Percentiles rank a stretch among this genome's conserved stretches.
phyloP scores from a whole-genome alignment of 2,329 filamentous ascomycete genomes.

The Monilinia fructicola region DNA sequence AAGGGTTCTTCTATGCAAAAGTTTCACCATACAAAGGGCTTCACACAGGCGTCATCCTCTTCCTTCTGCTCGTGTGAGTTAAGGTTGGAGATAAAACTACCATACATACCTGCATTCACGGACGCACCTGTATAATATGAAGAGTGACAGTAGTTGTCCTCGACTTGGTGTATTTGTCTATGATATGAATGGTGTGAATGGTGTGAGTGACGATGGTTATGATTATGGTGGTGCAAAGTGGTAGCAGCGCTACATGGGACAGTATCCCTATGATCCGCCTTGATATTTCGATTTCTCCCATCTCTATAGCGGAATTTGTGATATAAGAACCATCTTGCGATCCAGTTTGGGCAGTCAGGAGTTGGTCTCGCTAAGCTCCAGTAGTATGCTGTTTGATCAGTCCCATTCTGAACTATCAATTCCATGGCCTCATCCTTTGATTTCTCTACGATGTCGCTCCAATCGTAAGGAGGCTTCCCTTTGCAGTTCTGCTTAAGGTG shows the following conservation, averaged over 20 bases:
- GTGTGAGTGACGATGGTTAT: background rate
- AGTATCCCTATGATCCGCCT: constrained; percentile 11
- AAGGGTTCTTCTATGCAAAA: background rate
- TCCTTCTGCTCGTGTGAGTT: background rate
- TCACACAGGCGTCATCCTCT: background rate
- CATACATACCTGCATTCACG: constrained; percentile 19
- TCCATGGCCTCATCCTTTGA: constrained; percentile 39
- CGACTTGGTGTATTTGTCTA: background rate
- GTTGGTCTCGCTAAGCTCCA: constrained; percentile 35
- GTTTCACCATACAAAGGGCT: background rate
- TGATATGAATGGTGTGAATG: background rate
- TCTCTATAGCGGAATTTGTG: constrained; percentile 42
- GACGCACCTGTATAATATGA: constrained; percentile 3
- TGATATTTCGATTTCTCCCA: constrained; percentile 36
- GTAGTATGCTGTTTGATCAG: constrained; percentile 34
- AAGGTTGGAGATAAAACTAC: background rate
- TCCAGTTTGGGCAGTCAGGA: constrained; percentile 38
- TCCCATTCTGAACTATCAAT: constrained; percentile 31
- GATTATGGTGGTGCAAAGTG: background rate
- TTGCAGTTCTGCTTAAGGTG: constrained; percentile 40
- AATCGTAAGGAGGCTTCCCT: constrained; percentile 39
- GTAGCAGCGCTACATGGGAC: background rate
- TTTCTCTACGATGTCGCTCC: constrained; percentile 39
- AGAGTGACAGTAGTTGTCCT: constrained; percentile 14
- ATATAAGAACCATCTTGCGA: constrained; percentile 41